These are phyloP conservation scores for Talaromyces sp. DNA, from an alignment of 2,329 filamentous ascomycete species.

Conservation along the genomic window DNA sequence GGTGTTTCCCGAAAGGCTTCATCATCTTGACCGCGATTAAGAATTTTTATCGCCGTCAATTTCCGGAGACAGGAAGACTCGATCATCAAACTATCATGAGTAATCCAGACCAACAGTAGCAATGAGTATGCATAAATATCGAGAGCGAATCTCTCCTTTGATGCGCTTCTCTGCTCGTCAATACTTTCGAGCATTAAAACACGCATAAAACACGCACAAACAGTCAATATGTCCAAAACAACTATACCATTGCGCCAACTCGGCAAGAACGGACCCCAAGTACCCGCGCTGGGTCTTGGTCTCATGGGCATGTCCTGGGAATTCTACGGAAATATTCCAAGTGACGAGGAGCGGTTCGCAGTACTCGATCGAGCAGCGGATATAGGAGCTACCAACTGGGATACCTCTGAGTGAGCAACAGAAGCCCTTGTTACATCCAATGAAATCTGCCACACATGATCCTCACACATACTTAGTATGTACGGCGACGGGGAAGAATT, in stretches of 20 bases:
- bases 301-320: slow-evolving; percentile 10
- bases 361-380: slow-evolving; percentile 47
- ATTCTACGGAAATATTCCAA: slow-evolving; percentile 28
- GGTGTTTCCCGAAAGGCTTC: not conserved
- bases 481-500: slow-evolving; percentile 15
- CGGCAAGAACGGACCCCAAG: slow-evolving; percentile 11
- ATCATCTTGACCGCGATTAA: not conserved
- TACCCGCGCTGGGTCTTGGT: slow-evolving; percentile 11
- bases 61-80: not conserved
- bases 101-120: not conserved
- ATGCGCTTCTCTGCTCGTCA: not conserved
- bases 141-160: not conserved
- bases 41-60: not conserved
- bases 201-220: not conserved
- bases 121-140: not conserved
- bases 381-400: slow-evolving; percentile 45
- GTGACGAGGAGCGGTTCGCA: slow-evolving; percentile 44
- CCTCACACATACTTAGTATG: slow-evolving; percentile 30
- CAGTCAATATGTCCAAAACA: slow-evolving; percentile 4
- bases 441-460: slow-evolving; percentile 3
- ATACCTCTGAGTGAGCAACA: slow-evolving; percentile 32
- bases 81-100: too few species aligned
- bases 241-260: slow-evolving; percentile 4
- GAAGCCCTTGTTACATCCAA: not conserved
- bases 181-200: too few species aligned